Percentiles rank a stretch among this genome's conserved stretches.
Evolutionary conservation across 768 basidiomycete genomes (phyloP).

Genomic region (Tylopilus subfusipes): DNA sequence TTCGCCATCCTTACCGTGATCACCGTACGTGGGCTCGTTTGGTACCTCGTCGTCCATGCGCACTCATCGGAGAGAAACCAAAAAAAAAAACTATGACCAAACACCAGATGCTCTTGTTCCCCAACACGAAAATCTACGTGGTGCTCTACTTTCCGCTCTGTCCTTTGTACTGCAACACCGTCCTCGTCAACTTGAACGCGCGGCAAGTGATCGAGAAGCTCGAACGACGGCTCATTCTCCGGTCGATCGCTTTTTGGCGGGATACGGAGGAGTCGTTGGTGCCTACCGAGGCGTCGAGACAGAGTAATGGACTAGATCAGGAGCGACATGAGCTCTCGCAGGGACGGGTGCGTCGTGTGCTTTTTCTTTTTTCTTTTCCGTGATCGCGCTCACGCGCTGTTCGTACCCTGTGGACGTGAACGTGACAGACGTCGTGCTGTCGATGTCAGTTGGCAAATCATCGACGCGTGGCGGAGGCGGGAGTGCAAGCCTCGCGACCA

Average conservation of each 20-base stretch:
- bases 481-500: slow-evolving; percentile 10
- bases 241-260: slow-evolving; percentile 5
- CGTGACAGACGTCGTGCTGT: not conserved
- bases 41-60: not conserved
- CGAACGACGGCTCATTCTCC: not conserved
- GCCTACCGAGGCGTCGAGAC: not conserved
- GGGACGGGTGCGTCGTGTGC: not conserved
- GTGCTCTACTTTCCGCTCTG: slow-evolving; percentile 29
- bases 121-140: slow-evolving; percentile 16
- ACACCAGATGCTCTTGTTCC: slow-evolving; percentile 11
- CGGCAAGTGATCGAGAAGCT: slow-evolving; percentile 18
- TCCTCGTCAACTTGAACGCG: slow-evolving; percentile 33
- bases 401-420: not conserved
- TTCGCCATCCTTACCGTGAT: slow-evolving; percentile 13
- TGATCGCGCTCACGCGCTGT: not conserved
- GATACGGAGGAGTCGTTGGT: not conserved
- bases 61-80: not conserved
- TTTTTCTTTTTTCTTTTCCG: not conserved
- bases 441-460: not conserved
- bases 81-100: not conserved
- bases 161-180: slow-evolving; percentile 31
- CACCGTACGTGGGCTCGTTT: slow-evolving; percentile 5
- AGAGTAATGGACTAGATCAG: not conserved
- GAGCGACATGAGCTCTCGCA: not conserved
- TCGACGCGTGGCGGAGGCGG: not conserved